A percentile compares a stretch with the other conserved stretches of the same genome.
Evolutionary conservation across 768 basidiomycete species (phyloP).

Genomic region (Suillus americanus): DNA sequence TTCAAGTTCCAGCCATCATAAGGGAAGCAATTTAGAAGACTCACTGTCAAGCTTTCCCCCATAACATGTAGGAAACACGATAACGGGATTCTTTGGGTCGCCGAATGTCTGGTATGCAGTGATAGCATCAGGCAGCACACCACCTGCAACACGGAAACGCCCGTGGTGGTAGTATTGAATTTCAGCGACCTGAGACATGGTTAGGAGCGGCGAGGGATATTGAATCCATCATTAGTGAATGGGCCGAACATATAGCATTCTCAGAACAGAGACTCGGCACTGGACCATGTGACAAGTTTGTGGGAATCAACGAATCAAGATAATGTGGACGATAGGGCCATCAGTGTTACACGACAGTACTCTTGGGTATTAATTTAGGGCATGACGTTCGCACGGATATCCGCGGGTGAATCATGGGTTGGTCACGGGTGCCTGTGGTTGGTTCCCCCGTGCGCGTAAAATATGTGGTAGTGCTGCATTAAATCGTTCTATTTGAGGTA

Average conservation of each 20-base stretch:
- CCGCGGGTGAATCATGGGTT: too few species aligned
- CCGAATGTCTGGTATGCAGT: slow-evolving; percentile 64
- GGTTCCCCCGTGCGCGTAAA: too few species aligned
- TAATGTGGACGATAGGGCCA: not conserved
- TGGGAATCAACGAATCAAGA: slow-evolving; percentile 3
- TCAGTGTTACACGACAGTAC: not conserved
- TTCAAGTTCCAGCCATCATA: slow-evolving; percentile 8
- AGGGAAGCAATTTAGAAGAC: slow-evolving; percentile 17
- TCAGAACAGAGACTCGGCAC: not conserved
- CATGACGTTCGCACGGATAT: too few species aligned
- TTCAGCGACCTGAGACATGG: slow-evolving; percentile 24
- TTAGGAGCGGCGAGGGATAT: not conserved
- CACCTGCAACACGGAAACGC: slow-evolving; percentile 51
- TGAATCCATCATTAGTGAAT: not conserved
- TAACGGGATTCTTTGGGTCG: slow-evolving; percentile 50
- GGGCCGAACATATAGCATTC: not conserved
- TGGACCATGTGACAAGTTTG: slow-evolving; percentile 8
- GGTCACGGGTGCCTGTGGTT: too few species aligned
- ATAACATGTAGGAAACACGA: slow-evolving; percentile 61
- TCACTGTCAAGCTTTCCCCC: slow-evolving; percentile 52
- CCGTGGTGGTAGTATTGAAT: slow-evolving; percentile 55
- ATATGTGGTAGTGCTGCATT: too few species aligned
- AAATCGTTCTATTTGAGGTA: too few species aligned
- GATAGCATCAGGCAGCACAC: slow-evolving; percentile 53
- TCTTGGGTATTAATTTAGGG: not conserved